Conservation (phyloP, 257 asterid species). For the Nicotiana otophora region DNA sequence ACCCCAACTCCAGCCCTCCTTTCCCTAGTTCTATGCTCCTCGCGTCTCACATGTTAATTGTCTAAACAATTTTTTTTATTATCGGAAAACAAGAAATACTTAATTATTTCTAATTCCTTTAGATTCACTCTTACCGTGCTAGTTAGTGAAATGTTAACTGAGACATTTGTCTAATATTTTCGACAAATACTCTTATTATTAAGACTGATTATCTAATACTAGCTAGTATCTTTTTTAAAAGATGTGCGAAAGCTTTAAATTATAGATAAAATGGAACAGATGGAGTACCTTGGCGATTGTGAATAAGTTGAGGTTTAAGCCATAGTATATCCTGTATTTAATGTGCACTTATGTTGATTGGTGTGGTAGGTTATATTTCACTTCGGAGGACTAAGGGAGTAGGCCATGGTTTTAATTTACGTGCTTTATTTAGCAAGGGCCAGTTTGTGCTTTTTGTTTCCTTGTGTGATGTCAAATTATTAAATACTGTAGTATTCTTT, state of each 20-base stretch:
- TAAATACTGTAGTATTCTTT: neutral
- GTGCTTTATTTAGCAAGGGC: neutral
- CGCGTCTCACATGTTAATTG: neutral
- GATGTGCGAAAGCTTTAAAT: no score
- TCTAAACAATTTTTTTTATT: neutral
- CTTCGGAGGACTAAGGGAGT: neutral
- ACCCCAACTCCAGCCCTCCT: neutral
- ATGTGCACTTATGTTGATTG: neutral
- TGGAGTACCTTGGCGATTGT: no score
- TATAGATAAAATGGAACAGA: no score
- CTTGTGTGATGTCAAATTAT: neutral
- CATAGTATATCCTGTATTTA: neutral
- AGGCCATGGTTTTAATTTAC: neutral
- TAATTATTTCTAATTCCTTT: no score
- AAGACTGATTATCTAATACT: no score
- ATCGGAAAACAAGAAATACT: no score
- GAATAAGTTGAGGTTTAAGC: neutral
- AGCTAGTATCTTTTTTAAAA: no score
- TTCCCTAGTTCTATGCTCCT: no score
- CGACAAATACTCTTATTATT: no score
- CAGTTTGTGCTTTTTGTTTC: neutral
- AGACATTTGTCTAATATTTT: no score
- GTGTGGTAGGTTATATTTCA: constrained; percentile 4
- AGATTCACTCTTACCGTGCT: no score
- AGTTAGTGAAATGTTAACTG: no score